These are phyloP conservation scores for Trichophyton verrucosum DNA, from an alignment of 2,329 filamentous ascomycete species.

Conservation along the genomic window DNA sequence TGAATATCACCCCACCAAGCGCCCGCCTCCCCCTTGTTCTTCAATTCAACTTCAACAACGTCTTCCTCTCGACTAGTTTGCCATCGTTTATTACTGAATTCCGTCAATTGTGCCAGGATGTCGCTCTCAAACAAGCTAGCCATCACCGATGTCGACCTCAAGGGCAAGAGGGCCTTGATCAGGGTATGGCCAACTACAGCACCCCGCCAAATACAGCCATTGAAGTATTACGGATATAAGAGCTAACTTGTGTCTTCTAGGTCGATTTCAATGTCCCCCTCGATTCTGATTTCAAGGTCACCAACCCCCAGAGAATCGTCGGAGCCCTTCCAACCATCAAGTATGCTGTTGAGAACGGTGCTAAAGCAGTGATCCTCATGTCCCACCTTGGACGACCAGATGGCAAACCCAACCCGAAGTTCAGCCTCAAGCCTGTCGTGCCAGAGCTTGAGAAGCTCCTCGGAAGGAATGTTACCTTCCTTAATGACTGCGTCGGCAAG, in stretches of 20 bases:
- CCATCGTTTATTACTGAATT: too few species aligned
- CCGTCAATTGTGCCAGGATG: constrained; percentile 45
- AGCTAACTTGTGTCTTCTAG: constrained; percentile 37
- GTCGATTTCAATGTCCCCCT: constrained; percentile 99
- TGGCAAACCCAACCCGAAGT: constrained; percentile 80
- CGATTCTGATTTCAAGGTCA: constrained; percentile 82
- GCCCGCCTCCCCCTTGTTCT: not conserved
- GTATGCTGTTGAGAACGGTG: constrained; percentile 77
- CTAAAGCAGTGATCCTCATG: constrained; percentile 92
- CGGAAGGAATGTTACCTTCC: constrained; percentile 71
- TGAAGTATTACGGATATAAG: not conserved
- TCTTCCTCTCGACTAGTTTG: not conserved
- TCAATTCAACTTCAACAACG: not conserved
- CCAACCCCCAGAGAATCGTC: constrained; percentile 96
- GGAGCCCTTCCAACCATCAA: constrained; percentile 93
- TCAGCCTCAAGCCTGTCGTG: constrained; percentile 85
- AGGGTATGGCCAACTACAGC: constrained; percentile 51
- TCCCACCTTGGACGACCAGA: constrained; percentile 95
- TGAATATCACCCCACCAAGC: not conserved
- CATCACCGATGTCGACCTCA: constrained; percentile 91
- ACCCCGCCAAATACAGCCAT: not conserved
- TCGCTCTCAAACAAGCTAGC: constrained; percentile 98
- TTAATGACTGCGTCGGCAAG: constrained; percentile 77
- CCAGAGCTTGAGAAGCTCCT: constrained; percentile 85
- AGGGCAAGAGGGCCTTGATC: constrained; percentile 96